Evolutionary conservation across 805 yeast species (phyloP).

Genomic region (Danielia oregonensis): DNA sequence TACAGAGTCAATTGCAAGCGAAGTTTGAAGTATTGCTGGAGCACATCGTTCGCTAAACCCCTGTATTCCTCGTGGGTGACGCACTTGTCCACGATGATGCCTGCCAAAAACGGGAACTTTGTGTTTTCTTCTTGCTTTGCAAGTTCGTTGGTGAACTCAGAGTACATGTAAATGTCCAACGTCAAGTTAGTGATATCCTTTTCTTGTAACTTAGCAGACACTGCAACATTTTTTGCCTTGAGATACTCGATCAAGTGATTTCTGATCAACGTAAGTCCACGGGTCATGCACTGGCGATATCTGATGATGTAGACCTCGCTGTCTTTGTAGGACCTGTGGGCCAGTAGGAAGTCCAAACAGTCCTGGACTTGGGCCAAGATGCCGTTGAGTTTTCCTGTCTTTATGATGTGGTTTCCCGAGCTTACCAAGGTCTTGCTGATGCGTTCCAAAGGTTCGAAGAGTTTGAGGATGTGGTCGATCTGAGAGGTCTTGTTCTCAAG

Average conservation of each 20-base stretch:
- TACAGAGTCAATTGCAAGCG: constrained; percentile 49
- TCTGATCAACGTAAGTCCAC: constrained; percentile 71
- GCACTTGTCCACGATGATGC: constrained; percentile 12
- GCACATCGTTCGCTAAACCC: constrained; percentile 66
- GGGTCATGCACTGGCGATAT: constrained; percentile 78
- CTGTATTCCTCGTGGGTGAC: constrained; percentile 48
- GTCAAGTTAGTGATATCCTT: constrained; percentile 6
- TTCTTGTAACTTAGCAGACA: constrained; percentile 4
- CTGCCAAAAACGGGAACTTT: constrained; percentile 10
- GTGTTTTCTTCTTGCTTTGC: constrained; percentile 14
- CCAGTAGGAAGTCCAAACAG: constrained; percentile 58
- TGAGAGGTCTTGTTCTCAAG: constrained; percentile 41
- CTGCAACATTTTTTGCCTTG: constrained; percentile 15
- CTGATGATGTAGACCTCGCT: constrained; percentile 63
- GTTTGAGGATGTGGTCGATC: constrained; percentile 46
- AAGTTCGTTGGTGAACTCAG: constrained; percentile 12
- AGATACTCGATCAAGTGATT: constrained; percentile 56
- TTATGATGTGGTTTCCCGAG: constrained; percentile 63
- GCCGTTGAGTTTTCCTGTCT: constrained; percentile 29
- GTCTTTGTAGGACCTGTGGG: constrained; percentile 56
- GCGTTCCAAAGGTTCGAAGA: constrained; percentile 68
- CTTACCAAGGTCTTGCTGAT: constrained; percentile 66
- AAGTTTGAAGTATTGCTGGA: constrained; percentile 55
- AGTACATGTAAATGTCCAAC: constrained; percentile 16
- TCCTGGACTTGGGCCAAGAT: constrained; percentile 56